Evolutionary conservation across 2,329 filamentous ascomycete species (phyloP).

Genomic region (Fusarium concolor): DNA sequence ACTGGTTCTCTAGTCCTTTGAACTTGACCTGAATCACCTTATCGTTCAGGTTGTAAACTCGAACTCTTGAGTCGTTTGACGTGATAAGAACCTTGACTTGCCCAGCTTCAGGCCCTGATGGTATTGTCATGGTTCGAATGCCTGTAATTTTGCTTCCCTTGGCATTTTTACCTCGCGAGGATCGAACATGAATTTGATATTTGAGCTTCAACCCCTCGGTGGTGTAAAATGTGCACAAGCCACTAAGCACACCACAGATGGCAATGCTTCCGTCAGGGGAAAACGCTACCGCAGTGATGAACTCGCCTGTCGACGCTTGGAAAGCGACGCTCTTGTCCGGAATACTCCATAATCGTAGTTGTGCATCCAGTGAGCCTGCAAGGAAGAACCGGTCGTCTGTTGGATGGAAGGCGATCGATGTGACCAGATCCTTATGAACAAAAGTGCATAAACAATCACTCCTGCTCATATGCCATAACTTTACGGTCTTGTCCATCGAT

Average conservation of each 20-base stretch:
- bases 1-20: slow-evolving; percentile 89
- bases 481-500: slow-evolving; percentile 97
- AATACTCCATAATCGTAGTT: slow-evolving; percentile 93
- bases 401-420: slow-evolving; percentile 93
- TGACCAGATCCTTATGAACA: slow-evolving; percentile 94
- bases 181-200: slow-evolving; percentile 92
- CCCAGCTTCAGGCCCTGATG: slow-evolving; percentile 60
- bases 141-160: slow-evolving; percentile 98
- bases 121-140: slow-evolving; percentile 78
- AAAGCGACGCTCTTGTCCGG: slow-evolving; percentile 95
- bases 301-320: slow-evolving; percentile 79
- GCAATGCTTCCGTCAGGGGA: slow-evolving; percentile 90
- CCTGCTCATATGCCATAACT: slow-evolving; percentile 90
- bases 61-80: slow-evolving; percentile 92
- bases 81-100: slow-evolving; percentile 89
- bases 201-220: slow-evolving; percentile 89
- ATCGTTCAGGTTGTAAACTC: slow-evolving; percentile 88
- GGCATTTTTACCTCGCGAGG: slow-evolving; percentile 89
- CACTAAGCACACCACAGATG: slow-evolving; percentile 88
- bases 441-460: slow-evolving; percentile 91
- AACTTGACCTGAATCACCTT: slow-evolving; percentile 90
- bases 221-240: slow-evolving; percentile 89
- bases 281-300: slow-evolving; percentile 94
- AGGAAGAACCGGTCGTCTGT: slow-evolving; percentile 96
- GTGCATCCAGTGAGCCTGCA: slow-evolving; percentile 89